Evolutionary conservation across 768 basidiomycete genomes (phyloP).

Genomic region (Boletus sensibilis): DNA sequence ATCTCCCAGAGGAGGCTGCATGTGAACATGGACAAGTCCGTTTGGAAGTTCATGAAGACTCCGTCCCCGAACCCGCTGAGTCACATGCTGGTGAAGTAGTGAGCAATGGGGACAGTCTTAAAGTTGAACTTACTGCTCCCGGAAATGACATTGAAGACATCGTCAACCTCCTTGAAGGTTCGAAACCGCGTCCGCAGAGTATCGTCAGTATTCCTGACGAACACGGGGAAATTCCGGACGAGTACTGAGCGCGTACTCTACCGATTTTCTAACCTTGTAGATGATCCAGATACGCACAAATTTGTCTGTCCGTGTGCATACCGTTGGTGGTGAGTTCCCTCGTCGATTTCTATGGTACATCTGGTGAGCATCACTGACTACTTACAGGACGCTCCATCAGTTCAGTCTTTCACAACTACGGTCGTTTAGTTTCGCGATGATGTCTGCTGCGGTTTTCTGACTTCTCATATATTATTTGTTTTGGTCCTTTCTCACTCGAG

Average conservation of each 20-base stretch:
- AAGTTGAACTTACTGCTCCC: not conserved
- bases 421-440: conserved; percentile 33
- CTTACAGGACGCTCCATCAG: conserved; percentile 10
- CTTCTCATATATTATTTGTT: conserved; percentile 18
- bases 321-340: conserved; percentile 15
- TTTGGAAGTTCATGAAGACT: conserved; percentile 9
- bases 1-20: conserved; percentile 2
- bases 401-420: conserved; percentile 29
- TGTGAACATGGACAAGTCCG: conserved; percentile 6
- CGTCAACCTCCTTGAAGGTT: conserved; percentile 60
- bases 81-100: conserved; percentile 4
- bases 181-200: conserved; percentile 43
- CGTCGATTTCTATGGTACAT: not conserved
- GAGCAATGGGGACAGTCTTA: conserved; percentile 10
- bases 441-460: conserved; percentile 23
- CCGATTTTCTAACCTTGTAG: conserved; percentile 18
- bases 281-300: conserved; percentile 19
- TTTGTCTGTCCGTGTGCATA: conserved; percentile 27
- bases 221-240: conserved; percentile 53
- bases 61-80: conserved; percentile 12
- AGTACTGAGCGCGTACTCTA: conserved; percentile 38
- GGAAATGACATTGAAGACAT: conserved; percentile 60
- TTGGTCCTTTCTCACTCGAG: conserved; percentile 17
- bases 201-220: conserved; percentile 54
- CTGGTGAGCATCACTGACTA: not conserved